Percentiles rank a stretch among this genome's conserved stretches.
phyloP scores from a whole-genome alignment of 768 basidiomycete genomes.

The Amyloporia xantha region DNA sequence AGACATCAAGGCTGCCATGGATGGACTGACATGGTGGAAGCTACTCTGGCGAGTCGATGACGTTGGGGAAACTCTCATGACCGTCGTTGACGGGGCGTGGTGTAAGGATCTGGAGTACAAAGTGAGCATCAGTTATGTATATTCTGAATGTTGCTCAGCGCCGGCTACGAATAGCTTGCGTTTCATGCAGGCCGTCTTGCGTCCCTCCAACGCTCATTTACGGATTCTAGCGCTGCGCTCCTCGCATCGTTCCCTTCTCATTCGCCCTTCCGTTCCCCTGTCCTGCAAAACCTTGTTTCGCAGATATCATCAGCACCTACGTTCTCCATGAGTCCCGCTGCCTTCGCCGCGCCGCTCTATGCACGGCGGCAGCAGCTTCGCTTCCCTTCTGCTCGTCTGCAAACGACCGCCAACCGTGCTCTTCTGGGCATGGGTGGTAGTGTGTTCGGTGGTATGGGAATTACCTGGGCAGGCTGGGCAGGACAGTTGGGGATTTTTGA shows the following conservation, averaged over 20 bases:
- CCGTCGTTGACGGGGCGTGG: constrained; percentile 29
- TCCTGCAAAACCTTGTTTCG: constrained; percentile 52
- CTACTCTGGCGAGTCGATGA: constrained; percentile 36
- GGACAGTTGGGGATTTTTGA: constrained; percentile 43
- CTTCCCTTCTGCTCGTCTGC: constrained; percentile 53
- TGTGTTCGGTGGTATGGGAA: constrained; percentile 39
- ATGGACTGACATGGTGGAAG: constrained; percentile 33
- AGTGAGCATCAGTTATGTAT: constrained; percentile 9
- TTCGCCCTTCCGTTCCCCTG: constrained; percentile 38
- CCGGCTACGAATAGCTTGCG: constrained; percentile 40
- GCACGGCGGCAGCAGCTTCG: constrained; percentile 47
- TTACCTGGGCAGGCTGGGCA: constrained; percentile 59
- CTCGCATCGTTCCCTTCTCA: constrained; percentile 32
- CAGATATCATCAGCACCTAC: constrained; percentile 45
- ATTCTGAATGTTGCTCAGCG: not conserved
- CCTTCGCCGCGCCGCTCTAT: constrained; percentile 45
- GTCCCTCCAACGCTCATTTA: constrained; percentile 37
- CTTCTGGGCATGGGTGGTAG: constrained; percentile 46
- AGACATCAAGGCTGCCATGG: constrained; percentile 26
- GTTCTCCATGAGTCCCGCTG: constrained; percentile 36
- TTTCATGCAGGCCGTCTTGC: constrained; percentile 57
- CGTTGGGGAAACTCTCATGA: constrained; percentile 27
- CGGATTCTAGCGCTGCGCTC: constrained; percentile 34
- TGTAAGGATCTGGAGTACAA: constrained; percentile 28
- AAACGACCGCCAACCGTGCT: constrained; percentile 55